Conservation (phyloP, 139 green algal genomes). For the Marvania coccoides region DNA sequence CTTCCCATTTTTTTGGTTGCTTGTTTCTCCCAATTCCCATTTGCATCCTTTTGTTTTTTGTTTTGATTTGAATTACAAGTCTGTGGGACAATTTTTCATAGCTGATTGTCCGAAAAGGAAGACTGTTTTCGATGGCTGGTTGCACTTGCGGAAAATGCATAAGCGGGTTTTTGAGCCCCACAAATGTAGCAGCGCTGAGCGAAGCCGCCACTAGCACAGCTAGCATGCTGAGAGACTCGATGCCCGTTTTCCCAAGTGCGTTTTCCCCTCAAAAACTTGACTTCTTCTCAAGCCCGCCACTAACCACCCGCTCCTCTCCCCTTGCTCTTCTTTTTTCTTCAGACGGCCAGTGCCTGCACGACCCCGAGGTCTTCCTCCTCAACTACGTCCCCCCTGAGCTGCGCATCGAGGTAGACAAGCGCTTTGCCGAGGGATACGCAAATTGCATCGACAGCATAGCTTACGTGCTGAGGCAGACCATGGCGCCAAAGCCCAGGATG, state of each 20-base stretch:
- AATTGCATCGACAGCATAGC: constrained; percentile 15
- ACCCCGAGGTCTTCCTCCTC: constrained; percentile 24
- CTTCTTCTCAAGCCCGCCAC: too few species aligned
- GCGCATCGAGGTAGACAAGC: constrained; percentile 16
- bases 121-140: background rate
- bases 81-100: too few species aligned
- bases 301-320: too few species aligned
- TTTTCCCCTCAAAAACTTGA: too few species aligned
- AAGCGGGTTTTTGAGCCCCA: constrained; percentile 13
- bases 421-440: constrained; percentile 13
- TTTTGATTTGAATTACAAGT: too few species aligned
- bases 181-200: background rate
- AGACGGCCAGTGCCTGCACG: constrained; percentile 10
- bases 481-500: constrained; percentile 27
- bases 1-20: too few species aligned
- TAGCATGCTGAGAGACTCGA: constrained; percentile 12
- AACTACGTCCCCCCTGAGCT: constrained; percentile 22
- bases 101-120: too few species aligned
- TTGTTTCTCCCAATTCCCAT: too few species aligned
- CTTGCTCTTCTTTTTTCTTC: background rate
- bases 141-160: constrained; percentile 21
- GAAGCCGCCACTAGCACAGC: background rate
- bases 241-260: constrained; percentile 13
- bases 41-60: too few species aligned
- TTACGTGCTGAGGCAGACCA: constrained; percentile 13